Evolutionary conservation across 2,329 filamentous ascomycete species (phyloP), one percentile per base, ranked within the genome.

Genomic region (Pseudogymnoascus sp.): DNA sequence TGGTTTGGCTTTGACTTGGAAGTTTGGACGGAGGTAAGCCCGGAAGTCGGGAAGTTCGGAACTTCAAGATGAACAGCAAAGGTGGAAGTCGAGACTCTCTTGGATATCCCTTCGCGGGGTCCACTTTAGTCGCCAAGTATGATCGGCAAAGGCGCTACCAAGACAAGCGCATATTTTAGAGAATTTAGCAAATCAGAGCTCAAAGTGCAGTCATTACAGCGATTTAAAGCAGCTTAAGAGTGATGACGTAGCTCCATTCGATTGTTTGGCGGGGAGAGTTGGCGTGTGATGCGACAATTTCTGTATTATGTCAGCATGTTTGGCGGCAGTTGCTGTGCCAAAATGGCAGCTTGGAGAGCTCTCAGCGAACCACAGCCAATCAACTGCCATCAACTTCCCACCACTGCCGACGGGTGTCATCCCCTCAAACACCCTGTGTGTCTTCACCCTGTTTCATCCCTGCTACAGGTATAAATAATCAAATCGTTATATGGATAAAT

Each of bases 291-390:
- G 42, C 29, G 27, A 33, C 45, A 52, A 52, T 12, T 52, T 9
- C n/a, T 6, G 10, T 13, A 31, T 52, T 52, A 52, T 52, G 45
- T 52, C 45, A 52, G 45, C 45, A 18, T 2, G n/a, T 31, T 52
- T 52, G 45, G 45, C 27, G 48, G 48, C 48, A 55, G 27, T 33
- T 55, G 48, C 27, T 55, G 48, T 55, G 48, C 48, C 48, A 55
- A 52, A 55, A 18, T 55, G 27, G 27, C 48, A 55, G 48, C 12
- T 48, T 33, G n/a, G n/a, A 55, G 9, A 31, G 45, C 45, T 52
- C 27, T 18, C 45, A 10, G n/a, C 45, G 4, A 31, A 31, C 21
- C n/a, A 52, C 45, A 15, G 45, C 45, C 45, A 52, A 52, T 52
- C 45, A 52, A 18, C 18, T 18, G 18, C 18, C 18, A 18, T 18